A percentile compares a stretch with the other conserved stretches of the same genome.
These are phyloP conservation scores for Solanum chilense DNA, from an alignment of 257 asterid genomes.

Conservation along the genomic window DNA sequence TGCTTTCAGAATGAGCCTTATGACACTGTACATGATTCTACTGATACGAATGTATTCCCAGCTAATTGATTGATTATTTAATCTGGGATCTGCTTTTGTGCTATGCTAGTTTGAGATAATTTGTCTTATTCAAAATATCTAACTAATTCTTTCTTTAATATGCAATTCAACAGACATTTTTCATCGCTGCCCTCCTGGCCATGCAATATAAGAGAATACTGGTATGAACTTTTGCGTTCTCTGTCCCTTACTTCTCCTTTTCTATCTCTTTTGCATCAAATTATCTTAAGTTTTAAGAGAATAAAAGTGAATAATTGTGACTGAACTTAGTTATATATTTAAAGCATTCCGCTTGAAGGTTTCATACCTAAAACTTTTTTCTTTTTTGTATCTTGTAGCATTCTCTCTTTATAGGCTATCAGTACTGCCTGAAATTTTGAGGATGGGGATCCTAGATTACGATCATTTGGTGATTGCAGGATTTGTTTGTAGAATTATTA, in stretches of 20 bases:
- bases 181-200: slow-evolving; percentile 74
- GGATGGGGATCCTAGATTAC: background rate
- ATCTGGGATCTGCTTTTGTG: background rate
- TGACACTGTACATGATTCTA: background rate
- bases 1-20: background rate
- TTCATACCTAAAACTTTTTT: background rate
- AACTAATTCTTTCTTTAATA: background rate
- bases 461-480: background rate
- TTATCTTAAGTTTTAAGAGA: background rate
- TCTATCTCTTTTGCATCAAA: background rate
- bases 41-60: background rate
- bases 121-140: background rate
- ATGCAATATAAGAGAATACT: slow-evolving; percentile 63
- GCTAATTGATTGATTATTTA: background rate
- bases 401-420: background rate
- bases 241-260: background rate
- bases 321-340: background rate
- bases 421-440: background rate
- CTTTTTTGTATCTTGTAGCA: background rate
- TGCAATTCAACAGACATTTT: slow-evolving; percentile 53
- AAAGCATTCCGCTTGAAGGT: background rate
- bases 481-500: background rate
- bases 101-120: background rate
- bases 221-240: slow-evolving; percentile 24
- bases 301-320: background rate